A percentile compares a stretch with the other conserved stretches of the same genome.
Conservation (phyloP, 257 asterid genomes). For the Nicotiana noctiflora region DNA sequence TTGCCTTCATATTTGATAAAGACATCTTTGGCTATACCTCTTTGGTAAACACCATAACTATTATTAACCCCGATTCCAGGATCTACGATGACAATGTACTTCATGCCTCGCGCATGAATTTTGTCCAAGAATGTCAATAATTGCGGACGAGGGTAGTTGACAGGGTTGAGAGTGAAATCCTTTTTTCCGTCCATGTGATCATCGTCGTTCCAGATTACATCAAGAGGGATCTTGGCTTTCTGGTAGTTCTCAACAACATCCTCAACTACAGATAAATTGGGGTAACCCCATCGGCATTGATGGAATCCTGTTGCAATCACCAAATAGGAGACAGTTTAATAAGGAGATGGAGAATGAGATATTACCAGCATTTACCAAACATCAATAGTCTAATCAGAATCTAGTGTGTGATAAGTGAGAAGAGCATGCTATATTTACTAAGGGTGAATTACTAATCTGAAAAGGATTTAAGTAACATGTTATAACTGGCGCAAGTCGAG, state of each 20-base stretch:
- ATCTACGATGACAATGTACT: slow-evolving; percentile 76
- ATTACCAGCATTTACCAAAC: neutral
- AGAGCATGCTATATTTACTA: neutral
- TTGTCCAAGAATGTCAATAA: slow-evolving; percentile 64
- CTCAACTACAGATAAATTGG: slow-evolving; percentile 74
- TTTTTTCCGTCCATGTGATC: slow-evolving; percentile 97
- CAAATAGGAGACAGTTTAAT: neutral
- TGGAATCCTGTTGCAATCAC: slow-evolving; percentile 59
- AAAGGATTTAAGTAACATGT: neutral
- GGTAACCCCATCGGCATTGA: slow-evolving; percentile 99
- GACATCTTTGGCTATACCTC: slow-evolving; percentile 71
- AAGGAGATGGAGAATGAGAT: neutral
- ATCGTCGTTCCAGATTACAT: slow-evolving; percentile 94
- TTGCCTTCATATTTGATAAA: slow-evolving; percentile 72
- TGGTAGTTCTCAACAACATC: slow-evolving; percentile 78
- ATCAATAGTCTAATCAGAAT: neutral
- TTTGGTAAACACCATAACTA: slow-evolving; percentile 58
- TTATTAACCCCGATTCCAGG: slow-evolving; percentile 84
- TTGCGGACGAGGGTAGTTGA: slow-evolving; percentile 69
- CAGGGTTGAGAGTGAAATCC: slow-evolving; percentile 85
- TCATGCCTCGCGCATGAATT: slow-evolving; percentile 81
- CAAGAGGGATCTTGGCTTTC: slow-evolving; percentile 81
- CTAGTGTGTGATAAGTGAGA: neutral
- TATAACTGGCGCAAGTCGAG: no score
- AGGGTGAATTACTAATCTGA: neutral